Evolutionary conservation across 495 filamentous ascomycete species (phyloP).

Genomic region (Talaromyces borbonicus): DNA sequence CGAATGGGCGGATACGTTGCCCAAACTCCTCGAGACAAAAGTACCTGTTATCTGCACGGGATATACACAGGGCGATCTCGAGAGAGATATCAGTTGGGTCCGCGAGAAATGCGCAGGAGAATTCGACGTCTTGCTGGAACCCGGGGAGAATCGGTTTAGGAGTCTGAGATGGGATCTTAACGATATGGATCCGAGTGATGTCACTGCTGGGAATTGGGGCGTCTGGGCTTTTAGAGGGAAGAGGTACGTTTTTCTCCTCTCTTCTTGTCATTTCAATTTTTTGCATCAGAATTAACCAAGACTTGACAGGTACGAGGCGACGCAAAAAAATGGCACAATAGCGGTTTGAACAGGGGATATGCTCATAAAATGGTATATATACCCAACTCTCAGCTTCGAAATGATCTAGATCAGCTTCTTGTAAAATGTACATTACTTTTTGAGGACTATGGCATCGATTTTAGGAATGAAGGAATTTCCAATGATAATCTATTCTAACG

Average conservation of each 20-base stretch:
- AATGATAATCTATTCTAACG: no score
- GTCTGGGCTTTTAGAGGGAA: slow-evolving; percentile 96
- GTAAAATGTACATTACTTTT: not conserved
- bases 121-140: slow-evolving; percentile 83
- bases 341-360: slow-evolving; percentile 2
- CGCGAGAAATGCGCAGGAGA: slow-evolving; percentile 73
- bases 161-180: slow-evolving; percentile 97
- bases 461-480: no score
- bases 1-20: slow-evolving; percentile 88
- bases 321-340: slow-evolving; percentile 10
- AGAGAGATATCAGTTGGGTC: slow-evolving; percentile 83
- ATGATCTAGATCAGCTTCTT: not conserved
- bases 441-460: no score
- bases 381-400: not conserved
- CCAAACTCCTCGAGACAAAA: slow-evolving; percentile 86
- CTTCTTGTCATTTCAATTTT: not conserved
- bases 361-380: not conserved
- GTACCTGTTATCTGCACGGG: slow-evolving; percentile 87
- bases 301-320: slow-evolving; percentile 33
- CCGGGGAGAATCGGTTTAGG: slow-evolving; percentile 87
- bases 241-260: slow-evolving; percentile 51
- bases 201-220: slow-evolving; percentile 94
- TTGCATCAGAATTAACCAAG: slow-evolving; percentile 4
- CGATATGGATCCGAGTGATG: slow-evolving; percentile 86
- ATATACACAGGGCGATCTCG: slow-evolving; percentile 92